Conservation (phyloP, 2,329 filamentous ascomycete genomes). For the Ilyonectria mors-panacis region DNA sequence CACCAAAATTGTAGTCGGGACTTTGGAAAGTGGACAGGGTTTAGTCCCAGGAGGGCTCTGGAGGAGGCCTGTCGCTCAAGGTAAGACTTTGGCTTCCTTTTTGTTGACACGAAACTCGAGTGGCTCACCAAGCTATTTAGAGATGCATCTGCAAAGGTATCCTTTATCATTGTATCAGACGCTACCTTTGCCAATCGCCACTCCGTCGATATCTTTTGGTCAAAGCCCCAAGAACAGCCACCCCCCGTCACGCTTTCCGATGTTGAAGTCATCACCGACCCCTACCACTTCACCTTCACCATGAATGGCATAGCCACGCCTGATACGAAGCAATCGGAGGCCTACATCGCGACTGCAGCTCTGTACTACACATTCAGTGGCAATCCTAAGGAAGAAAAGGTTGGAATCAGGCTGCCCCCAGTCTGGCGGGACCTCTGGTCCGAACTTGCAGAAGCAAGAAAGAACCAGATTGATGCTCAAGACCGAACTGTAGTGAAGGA, state of each 20-base stretch:
- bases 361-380: constrained; percentile 85
- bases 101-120: constrained; percentile 8
- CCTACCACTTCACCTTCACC: constrained; percentile 74
- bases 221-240: constrained; percentile 75
- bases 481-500: constrained; percentile 79
- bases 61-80: constrained; percentile 91
- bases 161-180: constrained; percentile 79
- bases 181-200: constrained; percentile 84
- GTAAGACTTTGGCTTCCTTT: constrained; percentile 56
- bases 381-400: constrained; percentile 89
- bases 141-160: constrained; percentile 78
- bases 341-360: constrained; percentile 84
- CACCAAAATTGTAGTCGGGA: constrained; percentile 77
- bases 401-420: constrained; percentile 82
- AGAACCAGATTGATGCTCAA: constrained; percentile 76
- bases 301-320: constrained; percentile 84
- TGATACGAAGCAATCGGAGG: constrained; percentile 85
- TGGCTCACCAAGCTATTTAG: constrained; percentile 57
- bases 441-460: constrained; percentile 81
- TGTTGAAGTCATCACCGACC: constrained; percentile 61
- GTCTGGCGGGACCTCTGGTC: constrained; percentile 89
- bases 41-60: constrained; percentile 81
- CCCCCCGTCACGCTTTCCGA: constrained; percentile 54
- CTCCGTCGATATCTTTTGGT: constrained; percentile 82
- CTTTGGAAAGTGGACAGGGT: constrained; percentile 86